Evolutionary conservation across 768 basidiomycete species (phyloP), one percentile per base, ranked within the genome.

Genomic region (Trametes cingulata): DNA sequence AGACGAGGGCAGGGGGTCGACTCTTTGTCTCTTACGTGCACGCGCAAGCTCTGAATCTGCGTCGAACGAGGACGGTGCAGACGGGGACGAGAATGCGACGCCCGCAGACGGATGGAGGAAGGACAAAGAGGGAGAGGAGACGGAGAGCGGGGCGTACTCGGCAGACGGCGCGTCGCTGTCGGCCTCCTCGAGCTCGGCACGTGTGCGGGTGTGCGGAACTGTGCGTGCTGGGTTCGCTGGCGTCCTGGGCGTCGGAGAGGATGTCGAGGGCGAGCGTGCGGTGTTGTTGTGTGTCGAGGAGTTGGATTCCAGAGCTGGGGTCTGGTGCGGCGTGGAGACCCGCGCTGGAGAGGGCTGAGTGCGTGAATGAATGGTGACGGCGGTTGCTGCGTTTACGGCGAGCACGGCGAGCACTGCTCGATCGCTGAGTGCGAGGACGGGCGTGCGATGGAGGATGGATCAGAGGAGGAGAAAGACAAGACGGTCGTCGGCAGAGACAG

Each of bases 361-460:
- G 77, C 78, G 73, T 77, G 86, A 78, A 86, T 87, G 85, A 88
- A 90, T 90, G 79, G 80, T 80, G 78, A 69, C 76, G 71, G 71
- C 45, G 55, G 55, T 37, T 43, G 42, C 35, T 41, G 50, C 48
- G 52, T 47, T 25, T 35, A 53, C 41, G 40, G 37, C 36, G 58
- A 41, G 52, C 58, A 49, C 56, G 36, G 65, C 59, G 61, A 57
- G 49, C 61, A 20, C 40, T 36, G 52, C 62, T 56, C 58, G 49
- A 46, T 40, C 51, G 51, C 54, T 36, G 33, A 51, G 4, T 42
- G 40, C 46, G 45, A 35, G 59, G 43, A 35, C 39, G 39, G 49
- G 41, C 46, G 10, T 46, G 33, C 39, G 59, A 66, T 61, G 61
- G 48, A 50, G 51, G 61, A 35, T 47, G 65, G 48, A 56, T 60